These are phyloP conservation scores for Abrus precatorius DNA, from an alignment of 306 rosid genomes.

Conservation along the genomic window DNA sequence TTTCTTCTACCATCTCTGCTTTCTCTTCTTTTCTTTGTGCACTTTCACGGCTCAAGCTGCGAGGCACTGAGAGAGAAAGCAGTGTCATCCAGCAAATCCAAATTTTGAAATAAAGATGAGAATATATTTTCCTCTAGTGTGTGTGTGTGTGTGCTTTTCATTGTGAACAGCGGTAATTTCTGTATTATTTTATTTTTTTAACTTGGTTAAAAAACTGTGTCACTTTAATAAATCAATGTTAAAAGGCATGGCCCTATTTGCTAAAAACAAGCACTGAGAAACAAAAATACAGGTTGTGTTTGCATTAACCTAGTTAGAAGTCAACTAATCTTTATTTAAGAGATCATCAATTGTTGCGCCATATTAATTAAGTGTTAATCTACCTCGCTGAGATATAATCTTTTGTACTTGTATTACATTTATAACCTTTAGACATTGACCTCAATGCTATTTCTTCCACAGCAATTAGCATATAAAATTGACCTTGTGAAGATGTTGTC, in stretches of 20 bases:
- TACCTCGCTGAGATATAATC: constrained; percentile 6
- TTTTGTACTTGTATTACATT: constrained; percentile 33
- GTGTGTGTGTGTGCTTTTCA: constrained; percentile 36
- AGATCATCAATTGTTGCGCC: constrained; percentile 47
- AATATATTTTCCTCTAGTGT: background rate
- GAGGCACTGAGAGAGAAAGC: constrained; percentile 46
- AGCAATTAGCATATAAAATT: constrained; percentile 50
- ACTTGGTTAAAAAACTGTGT: constrained; percentile 16
- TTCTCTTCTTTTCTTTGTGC: constrained; percentile 54
- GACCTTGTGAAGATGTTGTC: constrained; percentile 45
- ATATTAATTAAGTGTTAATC: constrained; percentile 42
- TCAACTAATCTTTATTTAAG: constrained; percentile 49
- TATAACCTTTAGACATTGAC: constrained; percentile 34
- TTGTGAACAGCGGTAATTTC: constrained; percentile 8
- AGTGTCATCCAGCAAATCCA: constrained; percentile 51
- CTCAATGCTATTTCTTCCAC: constrained; percentile 41
- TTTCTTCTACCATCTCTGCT: constrained; percentile 39
- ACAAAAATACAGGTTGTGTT: constrained; percentile 49
- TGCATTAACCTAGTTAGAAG: constrained; percentile 47
- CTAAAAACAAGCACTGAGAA: constrained; percentile 40
- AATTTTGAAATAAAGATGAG: constrained; percentile 43
- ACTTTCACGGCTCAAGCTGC: constrained; percentile 64
- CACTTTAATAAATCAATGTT: constrained; percentile 49
- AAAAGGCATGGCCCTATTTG: constrained; percentile 39
- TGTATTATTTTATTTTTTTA: background rate